phyloP scores from a whole-genome alignment of 768 basidiomycete genomes.

The Sporobolomyces roseus region DNA sequence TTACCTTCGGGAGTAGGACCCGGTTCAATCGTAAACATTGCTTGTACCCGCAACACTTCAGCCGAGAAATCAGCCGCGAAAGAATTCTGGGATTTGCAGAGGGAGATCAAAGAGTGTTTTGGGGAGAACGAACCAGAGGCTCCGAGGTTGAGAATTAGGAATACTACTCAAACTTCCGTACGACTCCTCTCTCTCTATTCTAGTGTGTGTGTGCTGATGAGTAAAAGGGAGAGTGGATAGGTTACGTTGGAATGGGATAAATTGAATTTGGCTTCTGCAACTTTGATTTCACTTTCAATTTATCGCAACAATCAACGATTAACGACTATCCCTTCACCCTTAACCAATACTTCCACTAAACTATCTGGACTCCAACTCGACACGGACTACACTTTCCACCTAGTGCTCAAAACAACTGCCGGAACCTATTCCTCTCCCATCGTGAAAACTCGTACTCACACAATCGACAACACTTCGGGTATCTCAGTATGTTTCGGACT shows the following conservation, averaged over 20 bases:
- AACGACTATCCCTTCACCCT: conserved; percentile 75
- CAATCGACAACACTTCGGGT: conserved; percentile 90
- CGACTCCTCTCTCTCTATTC: neutral
- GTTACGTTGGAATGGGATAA: conserved; percentile 86
- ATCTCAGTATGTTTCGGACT: conserved; percentile 93
- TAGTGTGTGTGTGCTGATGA: too few species aligned
- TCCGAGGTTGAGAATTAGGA: conserved; percentile 80
- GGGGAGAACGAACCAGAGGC: conserved; percentile 64
- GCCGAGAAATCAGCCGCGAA: conserved; percentile 78
- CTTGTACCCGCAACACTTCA: conserved; percentile 71
- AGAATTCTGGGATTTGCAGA: conserved; percentile 81
- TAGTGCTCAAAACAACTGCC: conserved; percentile 84
- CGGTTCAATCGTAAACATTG: conserved; percentile 95
- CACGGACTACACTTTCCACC: conserved; percentile 86
- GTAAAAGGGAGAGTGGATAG: neutral
- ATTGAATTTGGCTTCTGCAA: conserved; percentile 76
- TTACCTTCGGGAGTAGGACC: conserved; percentile 86
- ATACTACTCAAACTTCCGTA: conserved; percentile 93
- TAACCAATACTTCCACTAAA: conserved; percentile 70
- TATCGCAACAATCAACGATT: conserved; percentile 86
- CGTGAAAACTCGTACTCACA: conserved; percentile 80
- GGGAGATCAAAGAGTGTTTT: conserved; percentile 69
- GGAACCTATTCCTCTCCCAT: conserved; percentile 84
- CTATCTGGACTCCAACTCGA: conserved; percentile 47
- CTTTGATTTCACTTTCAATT: conserved; percentile 82